Evolutionary conservation across 176 grass and related monocot genomes (phyloP).

Genomic region (bread wheat (Triticum aestivum)): DNA sequence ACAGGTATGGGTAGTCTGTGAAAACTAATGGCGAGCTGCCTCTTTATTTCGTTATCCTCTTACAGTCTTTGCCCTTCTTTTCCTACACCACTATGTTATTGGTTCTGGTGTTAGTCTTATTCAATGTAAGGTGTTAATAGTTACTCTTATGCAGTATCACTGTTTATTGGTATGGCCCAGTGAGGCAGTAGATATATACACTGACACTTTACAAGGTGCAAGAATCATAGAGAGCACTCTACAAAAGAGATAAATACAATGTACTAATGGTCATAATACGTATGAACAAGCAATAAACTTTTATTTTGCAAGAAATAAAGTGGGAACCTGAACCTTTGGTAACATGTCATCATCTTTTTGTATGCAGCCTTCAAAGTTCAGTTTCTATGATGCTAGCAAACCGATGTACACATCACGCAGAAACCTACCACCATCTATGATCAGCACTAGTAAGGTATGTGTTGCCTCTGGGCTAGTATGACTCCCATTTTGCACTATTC

Average conservation of each 20-base stretch:
- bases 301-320: background rate
- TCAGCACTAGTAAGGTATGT: constrained; percentile 69
- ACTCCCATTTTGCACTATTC: background rate
- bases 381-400: constrained; percentile 82
- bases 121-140: background rate
- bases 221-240: background rate
- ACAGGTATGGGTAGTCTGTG: constrained; percentile 47
- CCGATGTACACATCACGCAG: constrained; percentile 83
- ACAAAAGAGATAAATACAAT: background rate
- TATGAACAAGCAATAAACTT: background rate
- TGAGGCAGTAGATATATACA: background rate
- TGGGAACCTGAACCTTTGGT: background rate
- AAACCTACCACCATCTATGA: constrained; percentile 84
- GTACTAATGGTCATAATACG: background rate
- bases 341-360: constrained; percentile 12
- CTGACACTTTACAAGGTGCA: background rate
- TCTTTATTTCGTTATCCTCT: background rate
- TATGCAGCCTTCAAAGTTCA: constrained; percentile 78
- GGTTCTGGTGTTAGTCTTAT: background rate
- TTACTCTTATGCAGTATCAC: background rate
- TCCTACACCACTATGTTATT: background rate
- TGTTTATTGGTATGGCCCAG: background rate
- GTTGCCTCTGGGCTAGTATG: background rate
- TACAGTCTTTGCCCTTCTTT: background rate
- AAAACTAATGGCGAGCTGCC: background rate